Evolutionary conservation across 495 filamentous ascomycete genomes (phyloP), one percentile per base, ranked within the genome.

Genomic region (Aspergillus carlsbadensis): DNA sequence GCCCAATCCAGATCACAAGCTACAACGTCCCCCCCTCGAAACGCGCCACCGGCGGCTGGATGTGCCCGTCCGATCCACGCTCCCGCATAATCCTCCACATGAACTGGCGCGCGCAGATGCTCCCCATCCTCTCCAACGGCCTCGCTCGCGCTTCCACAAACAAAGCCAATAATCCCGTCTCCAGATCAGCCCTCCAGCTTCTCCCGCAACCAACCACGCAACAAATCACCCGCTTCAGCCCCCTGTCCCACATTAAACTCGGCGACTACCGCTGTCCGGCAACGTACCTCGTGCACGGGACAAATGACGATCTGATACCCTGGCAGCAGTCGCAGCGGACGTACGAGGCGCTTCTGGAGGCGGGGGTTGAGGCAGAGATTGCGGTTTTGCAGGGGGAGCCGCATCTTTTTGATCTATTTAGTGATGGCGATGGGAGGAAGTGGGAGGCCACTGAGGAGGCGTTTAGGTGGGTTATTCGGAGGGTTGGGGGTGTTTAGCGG

Each of bases 231-330:
- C 47, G 52, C 0, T 56, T 72, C 36, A 77, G 71, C 60, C 76
- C 74, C 0, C 50, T 56, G 2, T 70, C 71, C 0, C 76, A 79
- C 14, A 71, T 81, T 13, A 35, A n/a, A 0, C 20, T 14, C 0
- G 75, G 74, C 1, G 58, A 47, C 1, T 80, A 79, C 56, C 20
- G 52, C 0, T 69, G n/a, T n/a, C n/a, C 67, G 31, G 78, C 80
- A 3, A 82, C 78, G 0, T 80, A 73, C 65, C 22, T 81, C 13
- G 66, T 82, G 10, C 74, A 79, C 48, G 73, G 76, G 10, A 70
- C 60, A 0, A 37, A 44, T 1, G 81, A 84, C 51, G 78, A 77
- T 66, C 44, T 81, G 17, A 70, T 80, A 18, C 77, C 78, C 0
- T 80, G 70, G 71, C 48, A 75, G 48, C 75, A 78, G 53, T 52